Percentiles rank a stretch among this genome's conserved stretches.
These are phyloP conservation scores for Ophiostoma novo-ulmi DNA, from an alignment of 2,329 filamentous ascomycete species.

Conservation along the genomic window DNA sequence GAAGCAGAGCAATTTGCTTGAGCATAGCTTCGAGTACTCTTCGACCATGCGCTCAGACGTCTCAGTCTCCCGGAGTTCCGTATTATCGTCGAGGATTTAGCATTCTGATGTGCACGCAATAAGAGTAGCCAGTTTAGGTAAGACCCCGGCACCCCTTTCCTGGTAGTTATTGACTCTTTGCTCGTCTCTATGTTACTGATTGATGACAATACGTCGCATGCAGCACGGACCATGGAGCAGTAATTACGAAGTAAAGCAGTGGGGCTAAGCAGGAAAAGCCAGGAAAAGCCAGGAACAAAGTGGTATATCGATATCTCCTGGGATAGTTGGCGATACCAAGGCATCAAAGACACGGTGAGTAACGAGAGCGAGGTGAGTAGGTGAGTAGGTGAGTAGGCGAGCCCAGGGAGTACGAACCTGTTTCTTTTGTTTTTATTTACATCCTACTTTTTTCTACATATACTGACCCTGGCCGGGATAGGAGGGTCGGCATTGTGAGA, in stretches of 20 bases:
- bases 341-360: background rate
- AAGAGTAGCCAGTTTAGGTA: background rate
- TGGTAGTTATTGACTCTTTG: background rate
- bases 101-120: background rate
- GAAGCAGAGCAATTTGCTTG: background rate
- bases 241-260: background rate
- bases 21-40: background rate
- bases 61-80: background rate
- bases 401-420: too few relatives aligned
- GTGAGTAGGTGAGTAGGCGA: background rate
- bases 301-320: background rate
- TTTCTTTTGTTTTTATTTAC: too few relatives aligned
- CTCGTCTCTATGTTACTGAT: background rate
- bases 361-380: background rate
- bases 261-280: background rate
- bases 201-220: background rate
- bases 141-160: background rate
- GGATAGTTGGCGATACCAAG: background rate
- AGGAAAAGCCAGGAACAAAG: background rate
- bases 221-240: conserved; percentile 1
- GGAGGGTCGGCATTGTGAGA: background rate
- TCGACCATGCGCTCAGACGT: background rate
- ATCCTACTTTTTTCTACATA: too few relatives aligned
- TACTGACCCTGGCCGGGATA: background rate
- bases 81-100: background rate